Evolutionary conservation across 129 eudicot species (phyloP).

Genomic region (Saposhnikovia divaricata): DNA sequence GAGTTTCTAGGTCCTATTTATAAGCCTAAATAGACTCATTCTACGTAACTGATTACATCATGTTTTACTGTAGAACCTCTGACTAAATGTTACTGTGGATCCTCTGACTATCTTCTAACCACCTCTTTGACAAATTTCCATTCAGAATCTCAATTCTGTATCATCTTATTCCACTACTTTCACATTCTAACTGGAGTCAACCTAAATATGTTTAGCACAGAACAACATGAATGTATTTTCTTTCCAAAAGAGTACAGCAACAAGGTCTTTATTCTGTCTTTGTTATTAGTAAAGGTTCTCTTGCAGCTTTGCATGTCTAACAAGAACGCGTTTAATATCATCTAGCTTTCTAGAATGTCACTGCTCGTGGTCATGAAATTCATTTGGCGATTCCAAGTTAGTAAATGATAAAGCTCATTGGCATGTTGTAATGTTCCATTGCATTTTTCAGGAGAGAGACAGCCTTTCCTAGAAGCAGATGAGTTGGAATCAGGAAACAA

Average conservation of each 20-base stretch:
- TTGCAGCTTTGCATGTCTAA: background rate
- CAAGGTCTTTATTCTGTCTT: background rate
- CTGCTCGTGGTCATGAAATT: background rate
- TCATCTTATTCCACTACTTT: background rate
- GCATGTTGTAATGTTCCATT: background rate
- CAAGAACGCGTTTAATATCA: background rate
- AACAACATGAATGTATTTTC: background rate
- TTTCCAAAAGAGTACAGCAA: background rate
- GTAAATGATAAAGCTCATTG: background rate
- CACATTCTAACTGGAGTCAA: background rate
- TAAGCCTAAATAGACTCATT: no score
- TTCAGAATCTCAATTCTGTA: background rate
- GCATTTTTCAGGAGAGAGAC: slow-evolving; percentile 38
- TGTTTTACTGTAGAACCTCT: no score
- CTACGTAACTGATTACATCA: no score
- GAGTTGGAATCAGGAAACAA: slow-evolving; percentile 72
- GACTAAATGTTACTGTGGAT: no score
- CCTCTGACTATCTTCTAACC: no score
- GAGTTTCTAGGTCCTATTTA: no score
- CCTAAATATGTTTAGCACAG: background rate
- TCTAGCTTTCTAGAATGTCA: background rate
- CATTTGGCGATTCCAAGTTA: background rate
- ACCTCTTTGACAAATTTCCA: no score
- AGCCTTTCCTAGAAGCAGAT: slow-evolving; percentile 60
- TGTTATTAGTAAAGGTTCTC: background rate